Base-by-base conservation (phyloP, 139 green algal species). In the Astrephomene gubernaculifera region DNA sequence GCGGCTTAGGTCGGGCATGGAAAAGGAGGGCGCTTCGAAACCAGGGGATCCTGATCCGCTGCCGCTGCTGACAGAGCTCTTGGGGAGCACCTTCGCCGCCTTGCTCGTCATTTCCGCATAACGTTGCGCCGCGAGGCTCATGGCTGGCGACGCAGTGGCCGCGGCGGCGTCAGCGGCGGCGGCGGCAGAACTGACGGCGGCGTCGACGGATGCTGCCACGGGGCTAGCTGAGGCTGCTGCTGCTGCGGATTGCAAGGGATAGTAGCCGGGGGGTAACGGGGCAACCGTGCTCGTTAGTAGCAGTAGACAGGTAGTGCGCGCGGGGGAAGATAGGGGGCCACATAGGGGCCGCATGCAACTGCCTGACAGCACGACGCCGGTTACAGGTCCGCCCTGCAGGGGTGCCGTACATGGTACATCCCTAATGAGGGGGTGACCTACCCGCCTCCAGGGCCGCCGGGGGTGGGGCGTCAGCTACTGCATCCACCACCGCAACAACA, bases 101-200 rank as follows among this genome's bases (percentile, higher is more conserved):
- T 70, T 54, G 79, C 65, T 60, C 0, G 79, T 86, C 79, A 86
- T 86, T 49, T 86, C 79, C 41, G 67, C 65, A 25, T 86, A 86
- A 3, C 79, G 79, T 36, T 78, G 65, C 33, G 79, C 79, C 22
- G 79, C 79, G n/a, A 78, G 43, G 78, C 61, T 75, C 4, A 33
- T 27, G 1, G 38, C 25, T 38, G 3, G 17, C 22, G 52, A 35
- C 24, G 22, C 27, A 14, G 72, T 10, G 8, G 53, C 73, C 29
- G 54, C 53, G 36, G 1, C 39, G 25, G 44, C 24, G 25, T 5
- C 38, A 1, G 39, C 35, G 25, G 73, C 73, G 7, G 52, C 36
- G 25, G 27, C 27, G 73, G 53, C 73, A 4, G 53, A 52, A 38
- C 53, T 41, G 49, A 81, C 36, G 38, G 74, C 74, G 31, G 45